Percentiles rank a stretch among this genome's conserved stretches.
Evolutionary conservation across 352 stramenopile species (phyloP).

Genomic region (Globisporangium ultimum): DNA sequence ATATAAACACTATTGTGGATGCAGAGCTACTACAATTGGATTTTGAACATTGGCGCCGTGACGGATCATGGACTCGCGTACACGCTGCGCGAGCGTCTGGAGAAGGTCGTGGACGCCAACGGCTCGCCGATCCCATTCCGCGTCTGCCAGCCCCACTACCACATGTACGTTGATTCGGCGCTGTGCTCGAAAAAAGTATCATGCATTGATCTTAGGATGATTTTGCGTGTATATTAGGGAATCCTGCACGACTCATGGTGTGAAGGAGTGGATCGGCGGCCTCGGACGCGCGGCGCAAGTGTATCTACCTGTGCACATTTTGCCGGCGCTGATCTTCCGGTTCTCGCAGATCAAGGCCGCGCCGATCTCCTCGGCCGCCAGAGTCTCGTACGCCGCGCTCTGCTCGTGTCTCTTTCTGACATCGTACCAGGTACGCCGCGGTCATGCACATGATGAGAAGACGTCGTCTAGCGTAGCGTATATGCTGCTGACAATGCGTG

Average conservation of each 20-base stretch:
- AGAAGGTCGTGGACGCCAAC: conserved; percentile 35
- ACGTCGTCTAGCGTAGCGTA: background rate
- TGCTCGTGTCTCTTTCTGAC: conserved; percentile 82
- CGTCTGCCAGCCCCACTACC: conserved; percentile 80
- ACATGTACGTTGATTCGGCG: conserved; percentile 47
- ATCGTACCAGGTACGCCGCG: conserved; percentile 59
- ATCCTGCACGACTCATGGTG: conserved; percentile 73
- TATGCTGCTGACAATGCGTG: background rate
- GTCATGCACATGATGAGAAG: background rate
- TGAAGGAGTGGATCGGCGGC: conserved; percentile 73
- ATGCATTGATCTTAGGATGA: background rate
- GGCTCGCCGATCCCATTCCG: conserved; percentile 53
- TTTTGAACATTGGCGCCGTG: conserved; percentile 65
- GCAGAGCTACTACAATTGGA: conserved; percentile 85
- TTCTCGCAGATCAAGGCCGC: conserved; percentile 50
- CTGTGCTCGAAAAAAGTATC: background rate
- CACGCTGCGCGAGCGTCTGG: conserved; percentile 55
- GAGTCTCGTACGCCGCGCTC: conserved; percentile 62
- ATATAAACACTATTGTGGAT: background rate
- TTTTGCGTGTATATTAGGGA: conserved; percentile 34
- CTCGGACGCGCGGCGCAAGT: conserved; percentile 72
- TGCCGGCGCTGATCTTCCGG: conserved; percentile 74
- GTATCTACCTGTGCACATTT: conserved; percentile 78
- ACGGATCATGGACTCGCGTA: conserved; percentile 75
- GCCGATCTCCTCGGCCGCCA: conserved; percentile 40